Conservation (phyloP, 2,329 filamentous ascomycete genomes). For the Neonectria hederae region DNA sequence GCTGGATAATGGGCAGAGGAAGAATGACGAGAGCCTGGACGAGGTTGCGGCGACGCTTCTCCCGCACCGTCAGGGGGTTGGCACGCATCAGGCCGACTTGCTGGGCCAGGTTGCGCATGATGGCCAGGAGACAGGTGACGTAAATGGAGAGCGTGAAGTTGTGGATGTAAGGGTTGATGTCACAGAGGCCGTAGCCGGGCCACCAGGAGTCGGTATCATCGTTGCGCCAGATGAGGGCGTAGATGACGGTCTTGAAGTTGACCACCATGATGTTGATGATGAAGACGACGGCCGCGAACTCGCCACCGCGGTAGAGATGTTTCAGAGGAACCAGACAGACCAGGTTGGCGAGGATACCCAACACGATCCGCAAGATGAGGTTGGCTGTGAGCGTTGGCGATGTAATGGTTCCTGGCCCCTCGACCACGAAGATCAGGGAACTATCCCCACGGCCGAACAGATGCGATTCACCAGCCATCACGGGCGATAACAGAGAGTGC, state of each 20-base stretch:
- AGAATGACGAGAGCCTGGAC: slow-evolving; percentile 65
- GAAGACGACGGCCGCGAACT: slow-evolving; percentile 63
- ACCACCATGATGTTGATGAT: slow-evolving; percentile 56
- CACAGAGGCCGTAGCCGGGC: slow-evolving; percentile 63
- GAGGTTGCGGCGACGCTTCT: slow-evolving; percentile 54
- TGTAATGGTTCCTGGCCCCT: slow-evolving; percentile 39
- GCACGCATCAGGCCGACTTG: slow-evolving; percentile 59
- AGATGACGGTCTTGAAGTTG: slow-evolving; percentile 60
- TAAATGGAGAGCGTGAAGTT: slow-evolving; percentile 58
- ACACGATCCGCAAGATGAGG: slow-evolving; percentile 57
- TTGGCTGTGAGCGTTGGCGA: slow-evolving; percentile 53
- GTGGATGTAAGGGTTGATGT: slow-evolving; percentile 59
- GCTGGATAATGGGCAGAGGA: slow-evolving; percentile 60
- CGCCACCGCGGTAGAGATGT: slow-evolving; percentile 61
- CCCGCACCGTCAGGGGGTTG: slow-evolving; percentile 50
- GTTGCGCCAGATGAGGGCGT: slow-evolving; percentile 63
- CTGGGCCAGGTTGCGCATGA: slow-evolving; percentile 63
- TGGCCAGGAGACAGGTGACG: slow-evolving; percentile 61
- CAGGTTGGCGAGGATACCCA: slow-evolving; percentile 56
- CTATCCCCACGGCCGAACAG: slow-evolving; percentile 33
- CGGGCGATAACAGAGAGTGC: neutral
- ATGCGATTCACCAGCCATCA: slow-evolving; percentile 29
- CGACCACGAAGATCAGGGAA: slow-evolving; percentile 34
- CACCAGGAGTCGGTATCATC: slow-evolving; percentile 62
- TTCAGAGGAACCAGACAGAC: slow-evolving; percentile 61